Base-by-base conservation (phyloP, 2,329 filamentous ascomycete species). In the Clonostachys byssicola region DNA sequence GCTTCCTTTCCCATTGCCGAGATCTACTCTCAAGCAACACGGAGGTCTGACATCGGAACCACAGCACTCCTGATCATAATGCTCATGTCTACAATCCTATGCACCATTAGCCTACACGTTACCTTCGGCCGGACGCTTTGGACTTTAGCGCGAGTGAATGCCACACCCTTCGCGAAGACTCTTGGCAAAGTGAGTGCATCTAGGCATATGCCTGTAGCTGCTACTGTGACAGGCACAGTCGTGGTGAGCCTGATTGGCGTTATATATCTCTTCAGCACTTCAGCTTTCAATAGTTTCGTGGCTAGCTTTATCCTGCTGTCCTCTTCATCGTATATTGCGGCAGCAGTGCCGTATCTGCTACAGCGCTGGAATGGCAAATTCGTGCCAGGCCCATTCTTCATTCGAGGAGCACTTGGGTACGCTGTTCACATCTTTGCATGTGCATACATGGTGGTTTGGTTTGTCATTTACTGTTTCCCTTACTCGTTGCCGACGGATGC, bases 261-360 rank as follows among this genome's bases (percentile, higher is more conserved):
- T 39, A 82, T 88, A 42, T 87, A 86, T 52, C 74, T 88, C 2
- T 84, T 79, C 14, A 81, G 73, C 50, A 75, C 72, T 1, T 83
- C 81, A 0, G 85, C 85, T 0, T 89, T 88, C 64, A 77, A 79
- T 40, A 83, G 83, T 0, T 79, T 88, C 23, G 77, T 87, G 8
- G 81, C 80, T 10, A 65, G 61, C 23, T 71, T 68, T 48, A 67
- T 69, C 33, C 57, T 67, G 0, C 54, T 67, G 8, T 67, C 62
- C 10, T 66, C 58, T 36, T 57, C 54, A 33, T 62, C 57, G n/a
- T 88, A 85, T 58, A 67, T 85, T 4, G 78, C 80, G 1, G 80
- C 82, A 6, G 82, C 88, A 46, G 62, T 87, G 2, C 78, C 78
- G 0, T 74, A 80, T 51, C 62, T 82, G 1, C 49, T 81, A 0